Evolutionary conservation across 2,329 filamentous ascomycete genomes (phyloP).

Genomic region (Emmonsiellopsis sp.): DNA sequence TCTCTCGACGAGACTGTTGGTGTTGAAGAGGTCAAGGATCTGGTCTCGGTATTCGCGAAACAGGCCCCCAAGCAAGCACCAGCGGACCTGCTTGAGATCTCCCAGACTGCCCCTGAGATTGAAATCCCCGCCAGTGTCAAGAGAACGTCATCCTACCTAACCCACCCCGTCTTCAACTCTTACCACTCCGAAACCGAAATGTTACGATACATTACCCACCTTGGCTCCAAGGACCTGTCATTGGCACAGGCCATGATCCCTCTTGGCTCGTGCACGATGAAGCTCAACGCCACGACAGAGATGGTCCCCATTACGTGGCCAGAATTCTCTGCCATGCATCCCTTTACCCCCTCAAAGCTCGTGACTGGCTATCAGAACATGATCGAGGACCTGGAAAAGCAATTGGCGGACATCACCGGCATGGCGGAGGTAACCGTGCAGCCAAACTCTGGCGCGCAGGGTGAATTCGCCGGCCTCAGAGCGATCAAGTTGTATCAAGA

Average conservation of each 20-base stretch:
- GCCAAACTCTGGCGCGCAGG: slow-evolving; percentile 92
- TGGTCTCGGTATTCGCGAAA: slow-evolving; percentile 48
- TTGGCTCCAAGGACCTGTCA: slow-evolving; percentile 90
- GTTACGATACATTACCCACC: slow-evolving; percentile 83
- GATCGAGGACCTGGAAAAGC: slow-evolving; percentile 62
- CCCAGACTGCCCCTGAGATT: slow-evolving; percentile 29
- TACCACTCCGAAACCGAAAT: slow-evolving; percentile 94
- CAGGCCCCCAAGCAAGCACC: slow-evolving; percentile 29
- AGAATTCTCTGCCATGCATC: slow-evolving; percentile 71
- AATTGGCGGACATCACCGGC: slow-evolving; percentile 75
- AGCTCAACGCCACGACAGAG: slow-evolving; percentile 87
- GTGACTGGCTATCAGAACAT: slow-evolving; percentile 61
- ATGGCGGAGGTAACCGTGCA: slow-evolving; percentile 86
- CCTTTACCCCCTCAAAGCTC: slow-evolving; percentile 59
- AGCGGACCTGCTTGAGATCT: slow-evolving; percentile 17
- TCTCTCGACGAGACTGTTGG: slow-evolving; percentile 70
- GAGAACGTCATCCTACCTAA: slow-evolving; percentile 67
- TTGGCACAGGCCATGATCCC: slow-evolving; percentile 97
- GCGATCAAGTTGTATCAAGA: slow-evolving; percentile 81
- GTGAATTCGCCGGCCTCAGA: slow-evolving; percentile 83
- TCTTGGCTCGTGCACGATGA: slow-evolving; percentile 96
- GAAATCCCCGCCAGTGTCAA: slow-evolving; percentile 48
- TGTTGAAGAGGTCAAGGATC: slow-evolving; percentile 46
- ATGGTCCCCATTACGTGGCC: slow-evolving; percentile 79
- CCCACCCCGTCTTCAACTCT: slow-evolving; percentile 88